Base-by-base conservation (phyloP, 1,284 basidiomycete genomes). In the Mycena sp. region DNA sequence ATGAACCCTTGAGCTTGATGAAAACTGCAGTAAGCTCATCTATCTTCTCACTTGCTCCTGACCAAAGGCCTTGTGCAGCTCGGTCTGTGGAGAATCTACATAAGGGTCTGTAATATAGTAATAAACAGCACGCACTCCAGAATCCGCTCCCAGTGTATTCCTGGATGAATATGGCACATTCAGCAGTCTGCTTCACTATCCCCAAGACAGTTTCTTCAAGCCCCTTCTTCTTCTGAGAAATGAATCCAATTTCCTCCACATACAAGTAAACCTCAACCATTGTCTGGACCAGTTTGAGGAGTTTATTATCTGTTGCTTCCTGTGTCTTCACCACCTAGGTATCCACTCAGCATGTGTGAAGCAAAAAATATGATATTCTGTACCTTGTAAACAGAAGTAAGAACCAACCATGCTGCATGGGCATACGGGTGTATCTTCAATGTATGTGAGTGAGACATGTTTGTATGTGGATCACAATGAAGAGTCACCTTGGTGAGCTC, bases 71-170 rank as follows among this genome's bases (percentile, higher is more conserved):
- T 35, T 19, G 41, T 29, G 32, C 3, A 17, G 23, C 19, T 14
- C 30, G 53, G 14, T 19, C 41, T 35, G 40, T 23, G 5, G 3
- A 21, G 1, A 6, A 19, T 44, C n/a, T 30, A 12, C 14, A 26
- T 14, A 28, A 3, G n/a, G 16, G 14, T 4, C 9, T 16, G 11
- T 21, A 23, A 12, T 14, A 3, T 3, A 32, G 3, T 2, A 44
- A 16, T 26, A 52, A 49, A n/a, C 11, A 60, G 50, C 30, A n/a
- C 38, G 50, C n/a, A n/a, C n/a, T n/a, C n/a, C n/a, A n/a, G n/a
- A n/a, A n/a, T n/a, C n/a, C n/a, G n/a, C n/a, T n/a, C 26, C 21
- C 26, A 6, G 14, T 44, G 21, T 61, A 61, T 53, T 61, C 50
- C 4, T n/a, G 26, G 10, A 54, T n/a, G 28, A 61, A 61, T 12